These are phyloP conservation scores for Linderniella brevidens DNA, from an alignment of 257 asterid genomes.

Conservation along the genomic window DNA sequence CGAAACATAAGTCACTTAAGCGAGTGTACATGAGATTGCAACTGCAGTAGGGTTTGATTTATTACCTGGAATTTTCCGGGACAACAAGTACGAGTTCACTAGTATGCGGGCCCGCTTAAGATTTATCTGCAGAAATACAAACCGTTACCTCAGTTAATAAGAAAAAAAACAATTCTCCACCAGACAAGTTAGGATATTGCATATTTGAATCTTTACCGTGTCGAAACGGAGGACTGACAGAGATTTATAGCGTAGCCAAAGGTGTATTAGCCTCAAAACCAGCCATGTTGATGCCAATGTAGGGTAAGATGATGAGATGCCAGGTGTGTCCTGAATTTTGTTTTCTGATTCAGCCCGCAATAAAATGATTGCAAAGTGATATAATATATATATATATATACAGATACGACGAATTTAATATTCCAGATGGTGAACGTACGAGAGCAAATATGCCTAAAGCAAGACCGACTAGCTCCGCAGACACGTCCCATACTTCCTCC, in stretches of 20 bases:
- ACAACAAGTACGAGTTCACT: slow-evolving; percentile 54
- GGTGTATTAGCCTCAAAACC: slow-evolving; percentile 64
- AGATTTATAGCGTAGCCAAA: slow-evolving; percentile 82
- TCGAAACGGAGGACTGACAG: slow-evolving; percentile 72
- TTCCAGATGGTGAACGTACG: slow-evolving; percentile 25
- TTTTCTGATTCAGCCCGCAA: slow-evolving; percentile 14
- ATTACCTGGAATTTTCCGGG: slow-evolving; percentile 49
- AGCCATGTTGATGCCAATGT: slow-evolving; percentile 55
- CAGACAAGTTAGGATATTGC: too few relatives aligned
- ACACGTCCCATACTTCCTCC: slow-evolving; percentile 99
- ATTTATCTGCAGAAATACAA: slow-evolving; percentile 57
- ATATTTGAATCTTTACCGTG: slow-evolving; percentile 33
- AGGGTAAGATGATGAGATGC: slow-evolving; percentile 54
- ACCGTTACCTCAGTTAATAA: neutral
- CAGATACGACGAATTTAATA: slow-evolving; percentile 7
- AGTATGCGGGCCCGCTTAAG: slow-evolving; percentile 92
- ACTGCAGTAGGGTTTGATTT: neutral
- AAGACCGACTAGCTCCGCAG: slow-evolving; percentile 91
- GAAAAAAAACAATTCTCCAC: too few relatives aligned
- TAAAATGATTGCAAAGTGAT: neutral
- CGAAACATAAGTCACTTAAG: slow-evolving; percentile 7
- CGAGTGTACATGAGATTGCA: neutral
- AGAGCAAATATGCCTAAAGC: slow-evolving; percentile 69
- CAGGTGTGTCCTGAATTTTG: slow-evolving; percentile 60
- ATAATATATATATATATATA: neutral